A percentile compares a stretch with the other conserved stretches of the same genome.
These are phyloP conservation scores for Conticribra guillardii DNA, from an alignment of 108 stramenopile genomes.

Conservation along the genomic window DNA sequence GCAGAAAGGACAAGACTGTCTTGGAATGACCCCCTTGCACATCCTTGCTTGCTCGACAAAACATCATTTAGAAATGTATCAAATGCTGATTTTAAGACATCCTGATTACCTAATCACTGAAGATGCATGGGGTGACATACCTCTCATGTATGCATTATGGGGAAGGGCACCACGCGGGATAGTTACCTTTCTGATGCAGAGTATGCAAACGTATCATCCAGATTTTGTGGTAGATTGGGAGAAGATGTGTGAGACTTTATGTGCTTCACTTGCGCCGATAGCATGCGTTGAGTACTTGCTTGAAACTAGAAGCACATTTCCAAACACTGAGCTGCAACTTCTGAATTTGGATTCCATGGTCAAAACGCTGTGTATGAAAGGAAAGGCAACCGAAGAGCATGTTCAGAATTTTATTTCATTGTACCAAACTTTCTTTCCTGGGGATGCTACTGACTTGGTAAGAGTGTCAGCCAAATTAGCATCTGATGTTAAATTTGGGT, in stretches of 20 bases:
- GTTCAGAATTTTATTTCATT: slow-evolving; percentile 3
- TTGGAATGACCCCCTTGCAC: slow-evolving; percentile 22
- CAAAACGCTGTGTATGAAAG: slow-evolving; percentile 14
- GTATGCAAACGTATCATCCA: slow-evolving; percentile 10
- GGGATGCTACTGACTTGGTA: slow-evolving; percentile 9
- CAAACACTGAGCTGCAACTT: background rate
- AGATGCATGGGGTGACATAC: slow-evolving; percentile 29
- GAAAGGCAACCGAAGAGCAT: slow-evolving; percentile 14
- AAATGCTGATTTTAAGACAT: slow-evolving; percentile 11
- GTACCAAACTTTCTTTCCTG: background rate
- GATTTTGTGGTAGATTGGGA: slow-evolving; percentile 2
- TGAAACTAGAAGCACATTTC: slow-evolving; percentile 8
- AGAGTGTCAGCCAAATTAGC: slow-evolving; percentile 4
- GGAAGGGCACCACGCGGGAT: slow-evolving; percentile 21
- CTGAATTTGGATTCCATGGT: slow-evolving; percentile 17
- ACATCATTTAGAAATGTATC: slow-evolving; percentile 18
- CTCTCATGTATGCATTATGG: slow-evolving; percentile 23
- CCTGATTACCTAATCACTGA: slow-evolving; percentile 12
- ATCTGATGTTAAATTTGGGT: slow-evolving; percentile 14
- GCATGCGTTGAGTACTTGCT: slow-evolving; percentile 13
- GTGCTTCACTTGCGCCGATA: slow-evolving; percentile 9
- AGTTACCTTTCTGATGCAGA: background rate
- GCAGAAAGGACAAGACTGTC: slow-evolving; percentile 16
- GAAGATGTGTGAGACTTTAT: slow-evolving; percentile 15
- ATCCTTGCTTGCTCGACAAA: slow-evolving; percentile 25